Conservation (phyloP, 352 stramenopile genomes). For the Pythium volutum region DNA sequence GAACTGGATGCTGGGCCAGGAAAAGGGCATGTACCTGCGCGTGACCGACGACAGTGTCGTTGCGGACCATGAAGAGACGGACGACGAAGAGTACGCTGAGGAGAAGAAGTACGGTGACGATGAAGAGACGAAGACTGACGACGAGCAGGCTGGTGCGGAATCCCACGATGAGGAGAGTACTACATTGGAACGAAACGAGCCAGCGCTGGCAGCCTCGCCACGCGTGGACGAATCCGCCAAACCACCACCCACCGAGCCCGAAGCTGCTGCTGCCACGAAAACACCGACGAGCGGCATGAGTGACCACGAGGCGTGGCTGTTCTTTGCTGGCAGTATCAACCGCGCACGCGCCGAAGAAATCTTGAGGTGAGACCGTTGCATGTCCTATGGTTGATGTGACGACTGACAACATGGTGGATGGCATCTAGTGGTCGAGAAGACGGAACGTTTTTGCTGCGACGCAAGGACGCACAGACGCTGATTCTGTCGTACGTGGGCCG, state of each 20-base stretch:
- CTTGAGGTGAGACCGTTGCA: conserved; percentile 38
- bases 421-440: conserved; percentile 39
- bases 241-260: background rate
- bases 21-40: conserved; percentile 74
- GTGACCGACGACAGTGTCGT: conserved; percentile 72
- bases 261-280: conserved; percentile 15
- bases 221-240: background rate
- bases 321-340: conserved; percentile 79
- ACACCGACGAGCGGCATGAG: conserved; percentile 30
- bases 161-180: background rate
- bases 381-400: background rate
- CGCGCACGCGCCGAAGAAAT: conserved; percentile 62
- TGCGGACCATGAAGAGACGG: conserved; percentile 44
- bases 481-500: conserved; percentile 76
- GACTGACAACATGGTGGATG: background rate
- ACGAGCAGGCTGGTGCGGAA: background rate
- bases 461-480: conserved; percentile 78
- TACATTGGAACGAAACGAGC: background rate
- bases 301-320: conserved; percentile 69
- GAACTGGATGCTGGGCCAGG: conserved; percentile 78
- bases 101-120: conserved; percentile 1
- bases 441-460: conserved; percentile 76
- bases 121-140: conserved; percentile 6
- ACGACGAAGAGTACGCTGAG: conserved; percentile 23
- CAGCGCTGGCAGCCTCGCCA: background rate